Evolutionary conservation across 2,329 filamentous ascomycete species (phyloP), one percentile per base, ranked within the genome.

Genomic region (Scytalidium lignicola): DNA sequence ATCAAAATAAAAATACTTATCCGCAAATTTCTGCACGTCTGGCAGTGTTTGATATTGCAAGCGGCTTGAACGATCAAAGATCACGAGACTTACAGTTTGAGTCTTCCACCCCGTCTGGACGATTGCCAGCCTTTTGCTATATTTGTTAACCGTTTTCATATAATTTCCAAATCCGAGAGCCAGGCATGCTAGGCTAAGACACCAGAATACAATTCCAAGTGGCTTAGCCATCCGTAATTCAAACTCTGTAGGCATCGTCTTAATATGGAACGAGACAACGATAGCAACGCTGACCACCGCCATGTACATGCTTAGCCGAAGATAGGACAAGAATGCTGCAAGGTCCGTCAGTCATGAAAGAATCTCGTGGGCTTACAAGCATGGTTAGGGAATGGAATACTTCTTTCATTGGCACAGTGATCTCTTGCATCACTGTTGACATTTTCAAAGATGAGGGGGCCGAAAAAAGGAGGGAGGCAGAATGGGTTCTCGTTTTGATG

Each of bases 91-190:
- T 46, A 95, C 87, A 40, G 85, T 67, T 65, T 97, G 91, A 32
- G 93, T 97, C 69, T 90, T 92, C 86, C 88, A 93, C 1, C 93
- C 93, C 23, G 83, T 87, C 71, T 99, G 93, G 37, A 99, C 93
- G 55, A 97, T 78, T 0, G 93, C 93, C 21, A 78, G 77, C 56
- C 84, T 82, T 37, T 79, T 76, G 58, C 86, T 86, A 66, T 96
- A 99, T 64, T 88, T 85, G 59, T 86, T 86, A 20, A 97, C 71
- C 0, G 82, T 85, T 60, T 83, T 85, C 55, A 96, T 83, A 64
- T 99, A 99, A 64, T 96, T 97, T 1, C 83, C 83, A 52, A 95
- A 70, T 0, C 93, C 93, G 15, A 86, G 81, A 1, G 76, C 70
- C 21, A 99, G 71, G 56, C 88, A 95, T n/a, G 82, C 74, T 1